Evolutionary conservation across 768 basidiomycete species (phyloP), one percentile per base, ranked within the genome.

Genomic region (Suillus spraguei): DNA sequence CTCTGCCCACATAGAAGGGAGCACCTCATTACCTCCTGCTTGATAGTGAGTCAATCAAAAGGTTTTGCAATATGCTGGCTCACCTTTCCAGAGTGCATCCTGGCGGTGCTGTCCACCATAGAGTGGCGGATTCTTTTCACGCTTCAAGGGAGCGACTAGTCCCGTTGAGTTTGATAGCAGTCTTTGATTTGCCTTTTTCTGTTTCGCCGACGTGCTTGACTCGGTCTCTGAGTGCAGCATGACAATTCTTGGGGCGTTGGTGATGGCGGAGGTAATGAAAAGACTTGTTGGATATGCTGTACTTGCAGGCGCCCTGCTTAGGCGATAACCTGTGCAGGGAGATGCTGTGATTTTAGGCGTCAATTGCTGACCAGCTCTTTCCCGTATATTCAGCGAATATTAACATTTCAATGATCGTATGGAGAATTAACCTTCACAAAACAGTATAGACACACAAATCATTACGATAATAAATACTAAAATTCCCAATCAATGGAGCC

Each of bases 41-140:
- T 28, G 5, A 11, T 14, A 17, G 28, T 41, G 38, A 58, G 38
- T 41, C 3, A 0, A 10, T 41, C 3, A 28, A 11, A n/a, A n/a
- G n/a, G n/a, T 17, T 1, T 0, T 11, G 13, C 5, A 2, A 20
- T 3, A 3, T 17, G 3, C 1, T 39, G 0, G 10, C 56, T 58
- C 24, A 58, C 56, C 55, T 58, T 58, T 11, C 56, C 38, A 58
- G 20, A 58, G 38, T 20, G 56, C 56, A 58, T 58, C 38, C 38
- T 20, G 56, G 17, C 17, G 22, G 38, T 58, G 56, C 24, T 58
- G 56, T 20, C 38, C 56, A 13, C 38, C 38, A 58, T 55, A 55
- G 3, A 4, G 54, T 24, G 36, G 36, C 16, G 22, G 36, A 7
- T 9, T 5, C 13, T 24, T 4, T 14, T 14, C 13, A 6, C 14